phyloP scores from a whole-genome alignment of 2,329 filamentous ascomycete species.

The Polychaeton citri region DNA sequence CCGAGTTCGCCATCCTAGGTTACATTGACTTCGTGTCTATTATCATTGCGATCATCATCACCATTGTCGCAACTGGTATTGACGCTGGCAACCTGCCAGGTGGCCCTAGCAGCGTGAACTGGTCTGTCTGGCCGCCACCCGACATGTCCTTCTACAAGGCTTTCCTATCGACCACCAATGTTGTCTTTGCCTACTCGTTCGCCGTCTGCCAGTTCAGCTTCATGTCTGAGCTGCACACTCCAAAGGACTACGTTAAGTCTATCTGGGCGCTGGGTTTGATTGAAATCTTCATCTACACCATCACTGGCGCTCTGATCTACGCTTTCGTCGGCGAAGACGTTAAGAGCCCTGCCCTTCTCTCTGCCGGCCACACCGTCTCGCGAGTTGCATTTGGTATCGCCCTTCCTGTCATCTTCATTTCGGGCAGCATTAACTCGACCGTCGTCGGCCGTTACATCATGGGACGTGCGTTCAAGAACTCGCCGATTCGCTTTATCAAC shows the following conservation, averaged over 20 bases:
- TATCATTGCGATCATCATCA: conserved; percentile 21
- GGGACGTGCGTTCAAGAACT: conserved; percentile 47
- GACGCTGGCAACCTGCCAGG: conserved; percentile 14
- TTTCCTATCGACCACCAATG: conserved; percentile 56
- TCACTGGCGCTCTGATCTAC: conserved; percentile 57
- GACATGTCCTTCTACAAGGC: conserved; percentile 36
- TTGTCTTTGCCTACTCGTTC: conserved; percentile 51
- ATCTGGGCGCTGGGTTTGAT: conserved; percentile 48
- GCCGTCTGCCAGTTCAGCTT: conserved; percentile 52
- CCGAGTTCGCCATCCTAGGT: conserved; percentile 21
- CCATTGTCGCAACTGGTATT: conserved; percentile 22
- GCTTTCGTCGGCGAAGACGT: conserved; percentile 49
- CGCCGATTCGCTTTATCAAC: conserved; percentile 32
- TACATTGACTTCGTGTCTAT: conserved; percentile 25
- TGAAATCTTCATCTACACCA: conserved; percentile 50
- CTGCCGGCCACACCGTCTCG: conserved; percentile 40
- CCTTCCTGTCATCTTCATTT: conserved; percentile 59
- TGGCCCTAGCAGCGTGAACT: conserved; percentile 19
- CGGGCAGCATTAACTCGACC: conserved; percentile 57
- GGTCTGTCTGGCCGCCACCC: conserved; percentile 21
- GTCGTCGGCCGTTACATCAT: conserved; percentile 44
- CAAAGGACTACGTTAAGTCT: conserved; percentile 47
- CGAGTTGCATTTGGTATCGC: conserved; percentile 59
- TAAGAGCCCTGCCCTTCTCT: conserved; percentile 52
- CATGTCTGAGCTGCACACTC: conserved; percentile 52